Base-by-base conservation (phyloP, 768 basidiomycete genomes). In the Pleurotus giganteus region DNA sequence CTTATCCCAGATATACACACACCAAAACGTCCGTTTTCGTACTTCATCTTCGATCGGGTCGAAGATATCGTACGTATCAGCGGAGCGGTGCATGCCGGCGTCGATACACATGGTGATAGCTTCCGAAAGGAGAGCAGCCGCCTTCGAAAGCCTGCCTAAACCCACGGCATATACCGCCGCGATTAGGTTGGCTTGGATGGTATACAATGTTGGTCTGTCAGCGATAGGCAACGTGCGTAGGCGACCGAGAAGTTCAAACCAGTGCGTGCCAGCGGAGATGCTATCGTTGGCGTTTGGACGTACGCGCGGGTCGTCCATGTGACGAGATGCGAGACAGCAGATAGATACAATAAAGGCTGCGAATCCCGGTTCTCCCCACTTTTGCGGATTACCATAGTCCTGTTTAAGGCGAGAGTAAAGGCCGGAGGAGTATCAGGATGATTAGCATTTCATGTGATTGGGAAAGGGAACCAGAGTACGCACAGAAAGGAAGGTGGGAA, bases 1-100 rank as follows among this genome's bases (percentile, higher is more conserved):
- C 71, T 97, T 96, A 71, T 97, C 94, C 94, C 94, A 96, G 47
- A 91, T 80, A 71, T 96, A 97, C 24, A 95, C 91, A 56, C 91
- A 91, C 93, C 94, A 97, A 69, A 97, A 97, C 0, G 94, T 96
- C 61, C 94, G 85, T 70, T 95, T 96, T 55, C 94, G 82, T 26
- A 94, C 85, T 67, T 96, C 92, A 57, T 90, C 88, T 67, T 95
- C 94, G 59, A 95, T 87, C 7, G 89, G 81, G 69, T 94, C 88
- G 67, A 97, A 96, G 49, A 91, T 78, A 65, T 91, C 88, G 64
- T 91, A 91, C 12, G 84, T 85, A 59, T 94, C 91, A 0, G 89
- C 86, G 36, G 85, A 88, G 49, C 94, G 87, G 68, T 97, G 94
- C 23, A 96, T 75, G 1, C 94, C 94, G 4, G 89, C 89, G 66